Conservation (phyloP, 257 asterid genomes). For the Forsythia viridissima region DNA sequence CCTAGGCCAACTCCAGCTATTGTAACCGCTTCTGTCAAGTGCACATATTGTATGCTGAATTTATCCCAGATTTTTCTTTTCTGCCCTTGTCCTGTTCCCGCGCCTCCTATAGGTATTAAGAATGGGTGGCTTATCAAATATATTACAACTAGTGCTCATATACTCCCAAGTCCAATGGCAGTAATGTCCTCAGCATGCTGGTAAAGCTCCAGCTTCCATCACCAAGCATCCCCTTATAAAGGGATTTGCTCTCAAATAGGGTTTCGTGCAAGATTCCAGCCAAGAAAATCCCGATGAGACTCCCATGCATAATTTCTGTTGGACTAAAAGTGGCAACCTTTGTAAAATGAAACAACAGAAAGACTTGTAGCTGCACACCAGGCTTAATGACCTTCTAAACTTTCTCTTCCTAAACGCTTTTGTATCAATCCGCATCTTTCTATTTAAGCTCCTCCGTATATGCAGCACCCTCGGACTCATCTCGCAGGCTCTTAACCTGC, state of each 20-base stretch:
- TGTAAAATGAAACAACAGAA: neutral
- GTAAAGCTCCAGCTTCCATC: neutral
- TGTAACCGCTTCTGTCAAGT: no score
- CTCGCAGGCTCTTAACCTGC: neutral
- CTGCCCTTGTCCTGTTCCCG: no score
- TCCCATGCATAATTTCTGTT: neutral
- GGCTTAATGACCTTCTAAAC: slow-evolving; percentile 1
- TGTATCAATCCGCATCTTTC: slow-evolving; percentile 3
- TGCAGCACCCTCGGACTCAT: neutral
- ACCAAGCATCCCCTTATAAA: neutral
- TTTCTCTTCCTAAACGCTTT: slow-evolving; percentile 13
- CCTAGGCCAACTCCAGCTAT: no score
- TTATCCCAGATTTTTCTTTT: no score
- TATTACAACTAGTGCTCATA: neutral
- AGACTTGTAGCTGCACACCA: slow-evolving; percentile 7
- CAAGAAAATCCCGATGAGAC: slow-evolving; percentile 7
- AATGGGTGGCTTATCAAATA: no score
- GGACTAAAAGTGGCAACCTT: slow-evolving; percentile 10
- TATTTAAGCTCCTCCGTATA: slow-evolving; percentile 14
- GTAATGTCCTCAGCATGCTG: neutral
- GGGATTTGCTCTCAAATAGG: neutral
- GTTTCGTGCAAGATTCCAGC: neutral
- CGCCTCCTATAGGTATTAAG: no score
- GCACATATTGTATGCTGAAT: no score
- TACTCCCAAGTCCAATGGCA: neutral